Conservation (phyloP, 768 basidiomycete genomes). For the Leucosporidium yakuticum region DNA sequence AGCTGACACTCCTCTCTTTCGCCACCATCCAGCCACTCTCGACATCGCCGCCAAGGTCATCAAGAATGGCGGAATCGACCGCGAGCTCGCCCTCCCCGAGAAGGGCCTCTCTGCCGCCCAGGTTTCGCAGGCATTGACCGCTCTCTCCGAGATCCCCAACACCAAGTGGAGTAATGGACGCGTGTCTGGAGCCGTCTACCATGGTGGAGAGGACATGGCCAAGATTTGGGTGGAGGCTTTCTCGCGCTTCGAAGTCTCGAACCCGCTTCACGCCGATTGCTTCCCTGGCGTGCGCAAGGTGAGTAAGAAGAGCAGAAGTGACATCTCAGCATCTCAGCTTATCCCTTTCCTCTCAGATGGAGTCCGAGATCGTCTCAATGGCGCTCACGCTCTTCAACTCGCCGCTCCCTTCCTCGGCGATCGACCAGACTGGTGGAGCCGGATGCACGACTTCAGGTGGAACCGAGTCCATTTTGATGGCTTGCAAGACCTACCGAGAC, state of each 20-base stretch:
- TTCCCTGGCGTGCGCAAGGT: slow-evolving; percentile 64
- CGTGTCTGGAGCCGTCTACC: slow-evolving; percentile 27
- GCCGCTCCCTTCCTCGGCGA: not conserved
- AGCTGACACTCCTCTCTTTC: too few species aligned
- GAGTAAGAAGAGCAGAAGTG: too few species aligned
- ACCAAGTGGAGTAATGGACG: slow-evolving; percentile 27
- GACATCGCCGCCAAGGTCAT: too few species aligned
- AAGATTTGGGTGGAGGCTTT: slow-evolving; percentile 72
- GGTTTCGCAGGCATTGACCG: too few species aligned
- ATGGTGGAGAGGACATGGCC: slow-evolving; percentile 24
- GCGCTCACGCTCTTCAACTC: slow-evolving; percentile 58
- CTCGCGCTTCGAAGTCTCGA: slow-evolving; percentile 68
- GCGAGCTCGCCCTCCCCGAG: too few species aligned
- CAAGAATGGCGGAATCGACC: too few species aligned
- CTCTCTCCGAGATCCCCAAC: too few species aligned
- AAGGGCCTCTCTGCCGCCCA: too few species aligned
- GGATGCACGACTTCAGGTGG: slow-evolving; percentile 92
- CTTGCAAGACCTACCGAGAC: slow-evolving; percentile 86
- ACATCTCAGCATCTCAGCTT: too few species aligned
- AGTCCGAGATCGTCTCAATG: slow-evolving; percentile 59
- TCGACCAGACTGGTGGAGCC: slow-evolving; percentile 53
- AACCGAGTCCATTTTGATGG: slow-evolving; percentile 93
- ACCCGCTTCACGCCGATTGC: slow-evolving; percentile 79
- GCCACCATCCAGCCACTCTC: too few species aligned
- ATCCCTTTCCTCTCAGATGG: slow-evolving; percentile 57